Conservation (phyloP, 2,329 filamentous ascomycete genomes). For the Zasmidium cellare region DNA sequence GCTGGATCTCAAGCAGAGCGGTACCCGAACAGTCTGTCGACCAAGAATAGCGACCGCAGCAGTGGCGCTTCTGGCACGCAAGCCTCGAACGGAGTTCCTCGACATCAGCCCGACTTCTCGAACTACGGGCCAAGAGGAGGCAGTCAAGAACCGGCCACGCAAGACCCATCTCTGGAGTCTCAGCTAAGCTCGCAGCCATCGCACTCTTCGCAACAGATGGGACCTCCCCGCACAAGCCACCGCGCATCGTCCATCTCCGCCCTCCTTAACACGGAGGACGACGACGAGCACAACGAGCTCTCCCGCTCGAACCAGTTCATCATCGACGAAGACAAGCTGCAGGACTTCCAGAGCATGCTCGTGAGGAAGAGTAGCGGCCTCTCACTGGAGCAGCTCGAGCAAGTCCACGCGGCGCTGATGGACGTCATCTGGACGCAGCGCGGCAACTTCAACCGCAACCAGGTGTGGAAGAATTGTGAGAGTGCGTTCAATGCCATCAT, state of each 20-base stretch:
- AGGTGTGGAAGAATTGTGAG: constrained; percentile 64
- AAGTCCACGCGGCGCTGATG: constrained; percentile 89
- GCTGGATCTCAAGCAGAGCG: constrained; percentile 59
- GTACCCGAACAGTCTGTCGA: constrained; percentile 84
- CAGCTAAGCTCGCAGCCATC: constrained; percentile 38
- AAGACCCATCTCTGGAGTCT: constrained; percentile 39
- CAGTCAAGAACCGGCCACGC: constrained; percentile 65
- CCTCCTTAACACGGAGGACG: constrained; percentile 42
- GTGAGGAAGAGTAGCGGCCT: constrained; percentile 71
- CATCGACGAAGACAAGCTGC: constrained; percentile 54
- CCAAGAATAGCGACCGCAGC: constrained; percentile 68
- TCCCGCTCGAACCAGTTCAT: constrained; percentile 31
- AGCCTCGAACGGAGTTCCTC: constrained; percentile 63
- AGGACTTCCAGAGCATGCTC: constrained; percentile 62
- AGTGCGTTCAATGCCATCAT: constrained; percentile 76
- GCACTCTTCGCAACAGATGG: constrained; percentile 39
- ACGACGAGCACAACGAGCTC: constrained; percentile 6
- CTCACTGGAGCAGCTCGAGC: constrained; percentile 91
- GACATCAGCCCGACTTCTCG: constrained; percentile 57
- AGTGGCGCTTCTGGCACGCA: constrained; percentile 62
- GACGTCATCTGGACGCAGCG: constrained; percentile 80
- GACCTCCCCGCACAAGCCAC: constrained; percentile 32
- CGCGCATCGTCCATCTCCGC: constrained; percentile 38
- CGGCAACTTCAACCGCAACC: constrained; percentile 78
- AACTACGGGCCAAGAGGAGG: constrained; percentile 53